Evolutionary conservation across 345 rosid species (phyloP).

Genomic region (Tarenaya hassleriana): DNA sequence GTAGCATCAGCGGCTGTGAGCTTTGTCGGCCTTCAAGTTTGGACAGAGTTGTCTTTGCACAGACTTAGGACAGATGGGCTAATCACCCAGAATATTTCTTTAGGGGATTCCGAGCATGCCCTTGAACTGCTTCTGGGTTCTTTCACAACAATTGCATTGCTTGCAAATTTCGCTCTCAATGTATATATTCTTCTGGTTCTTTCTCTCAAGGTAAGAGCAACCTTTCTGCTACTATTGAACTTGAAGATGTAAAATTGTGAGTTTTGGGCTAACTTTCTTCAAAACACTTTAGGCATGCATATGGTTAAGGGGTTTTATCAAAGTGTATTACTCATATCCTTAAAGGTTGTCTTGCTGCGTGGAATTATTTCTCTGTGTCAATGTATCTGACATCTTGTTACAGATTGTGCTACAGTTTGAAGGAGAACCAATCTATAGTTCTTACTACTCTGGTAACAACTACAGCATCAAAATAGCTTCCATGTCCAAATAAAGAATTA

Average conservation of each 20-base stretch:
- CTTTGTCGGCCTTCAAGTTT: slow-evolving; percentile 58
- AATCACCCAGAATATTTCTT: slow-evolving; percentile 36
- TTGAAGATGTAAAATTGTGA: too few relatives aligned
- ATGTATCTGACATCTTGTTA: neutral
- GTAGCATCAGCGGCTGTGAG: slow-evolving; percentile 62
- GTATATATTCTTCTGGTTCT: slow-evolving; percentile 68
- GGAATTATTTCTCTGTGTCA: too few relatives aligned
- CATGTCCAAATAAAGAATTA: too few relatives aligned
- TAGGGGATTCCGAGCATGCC: slow-evolving; percentile 46
- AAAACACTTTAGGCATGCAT: too few relatives aligned
- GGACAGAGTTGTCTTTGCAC: slow-evolving; percentile 65
- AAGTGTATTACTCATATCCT: neutral
- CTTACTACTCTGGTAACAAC: too few relatives aligned
- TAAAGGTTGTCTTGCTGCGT: neutral
- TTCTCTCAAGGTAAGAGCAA: slow-evolving; percentile 64
- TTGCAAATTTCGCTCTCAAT: slow-evolving; percentile 69
- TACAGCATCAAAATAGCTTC: too few relatives aligned
- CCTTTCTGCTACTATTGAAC: neutral
- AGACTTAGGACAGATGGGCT: slow-evolving; percentile 50
- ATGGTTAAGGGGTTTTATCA: neutral
- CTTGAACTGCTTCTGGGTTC: slow-evolving; percentile 64
- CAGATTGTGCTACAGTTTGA: neutral
- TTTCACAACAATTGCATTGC: slow-evolving; percentile 52
- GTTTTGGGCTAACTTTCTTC: too few relatives aligned
- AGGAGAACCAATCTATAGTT: too few relatives aligned